A percentile compares a stretch with the other conserved stretches of the same genome.
phyloP scores from a whole-genome alignment of 495 filamentous ascomycete genomes.

The Penicillium silybi region DNA sequence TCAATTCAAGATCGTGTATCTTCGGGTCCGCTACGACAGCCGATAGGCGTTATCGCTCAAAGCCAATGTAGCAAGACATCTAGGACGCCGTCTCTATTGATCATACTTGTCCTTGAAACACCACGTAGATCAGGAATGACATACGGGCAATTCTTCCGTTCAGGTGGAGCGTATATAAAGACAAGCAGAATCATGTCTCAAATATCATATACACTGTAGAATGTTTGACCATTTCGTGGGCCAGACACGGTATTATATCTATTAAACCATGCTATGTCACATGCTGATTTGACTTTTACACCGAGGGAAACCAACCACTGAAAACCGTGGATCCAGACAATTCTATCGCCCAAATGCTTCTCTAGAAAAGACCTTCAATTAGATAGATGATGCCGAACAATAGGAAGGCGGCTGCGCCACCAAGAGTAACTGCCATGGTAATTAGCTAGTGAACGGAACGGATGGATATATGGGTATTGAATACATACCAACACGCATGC shows the following conservation, averaged over 20 bases:
- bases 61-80: too few species aligned
- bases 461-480: background rate
- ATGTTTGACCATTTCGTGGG: slow-evolving; percentile 2
- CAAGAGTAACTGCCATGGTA: slow-evolving; percentile 70
- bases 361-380: slow-evolving; percentile 67
- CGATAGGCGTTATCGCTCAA: too few species aligned
- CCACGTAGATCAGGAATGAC: too few species aligned
- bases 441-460: slow-evolving; percentile 15
- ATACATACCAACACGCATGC: slow-evolving; percentile 91
- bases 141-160: too few species aligned
- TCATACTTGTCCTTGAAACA: too few species aligned
- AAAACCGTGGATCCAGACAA: slow-evolving; percentile 4
- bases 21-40: too few species aligned
- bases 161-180: too few species aligned
- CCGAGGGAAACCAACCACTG: slow-evolving; percentile 7
- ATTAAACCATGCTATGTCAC: slow-evolving; percentile 20
- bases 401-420: slow-evolving; percentile 88
- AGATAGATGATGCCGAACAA: slow-evolving; percentile 89
- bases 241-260: slow-evolving; percentile 21
- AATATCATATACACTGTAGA: background rate
- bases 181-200: background rate
- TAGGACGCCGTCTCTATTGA: too few species aligned
- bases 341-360: slow-evolving; percentile 13
- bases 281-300: slow-evolving; percentile 17
- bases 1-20: too few species aligned